Evolutionary conservation across 768 basidiomycete genomes (phyloP), one percentile per base, ranked within the genome.

Genomic region (Boletus sp.): DNA sequence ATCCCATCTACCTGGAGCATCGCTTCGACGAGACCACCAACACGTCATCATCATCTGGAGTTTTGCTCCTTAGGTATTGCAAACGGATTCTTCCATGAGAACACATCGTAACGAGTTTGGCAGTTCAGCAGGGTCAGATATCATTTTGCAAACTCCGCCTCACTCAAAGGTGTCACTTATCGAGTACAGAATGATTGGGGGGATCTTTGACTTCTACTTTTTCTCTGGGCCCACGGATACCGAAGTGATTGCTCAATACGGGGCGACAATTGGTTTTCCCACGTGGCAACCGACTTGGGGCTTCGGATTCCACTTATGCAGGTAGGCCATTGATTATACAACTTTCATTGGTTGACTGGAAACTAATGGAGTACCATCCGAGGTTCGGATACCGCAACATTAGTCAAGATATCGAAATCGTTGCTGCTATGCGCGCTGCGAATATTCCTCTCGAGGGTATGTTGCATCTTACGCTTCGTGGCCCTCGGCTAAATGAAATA

Each of bases 191-290:
- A 74, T 84, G 67, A 73, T 92, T 46, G 90, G 90, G 6, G 90
- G 90, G 17, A 84, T 84, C 0, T 73, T 92, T 33, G 87, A 91
- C 71, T 83, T 92, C 60, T 91, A 90, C 76, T 90, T 89, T 73
- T 80, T 91, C 67, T 81, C 83, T 17, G 86, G 86, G 0, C 57
- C 83, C 20, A 47, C 63, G 18, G 66, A 84, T 28, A 73, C 74
- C 45, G 69, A 71, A n/a, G 89, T 90, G 9, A 80, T 88, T 48
- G 80, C 86, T 58, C 89, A 92, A 69, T 89, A 91, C 62, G 81
- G 84, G 5, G 78, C 74, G 36, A 72, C 83, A n/a, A 77, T 88
- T 29, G 89, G 89, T 4, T 73, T 81, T 39, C 87, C 90, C 4
- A 82, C 81, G 32, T 85, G 87, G 82, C 83, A 85, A 66, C 89